Conservation (phyloP, 1,284 basidiomycete species). For the Melampsora americana region DNA sequence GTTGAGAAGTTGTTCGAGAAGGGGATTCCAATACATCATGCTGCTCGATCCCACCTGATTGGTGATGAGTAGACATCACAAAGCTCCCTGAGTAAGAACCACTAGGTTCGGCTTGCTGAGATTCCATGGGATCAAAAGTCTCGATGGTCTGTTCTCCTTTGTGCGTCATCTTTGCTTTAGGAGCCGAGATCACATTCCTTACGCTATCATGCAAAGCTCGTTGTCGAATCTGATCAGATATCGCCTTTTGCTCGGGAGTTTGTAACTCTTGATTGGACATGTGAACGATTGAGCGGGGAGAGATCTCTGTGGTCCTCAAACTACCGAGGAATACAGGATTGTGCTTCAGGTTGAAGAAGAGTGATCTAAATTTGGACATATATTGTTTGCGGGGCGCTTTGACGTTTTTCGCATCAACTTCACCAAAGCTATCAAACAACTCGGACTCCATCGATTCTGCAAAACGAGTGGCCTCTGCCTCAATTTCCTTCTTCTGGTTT, state of each 20-base stretch:
- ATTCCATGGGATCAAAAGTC: conserved; percentile 56
- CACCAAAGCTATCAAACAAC: conserved; percentile 35
- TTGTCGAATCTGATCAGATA: conserved; percentile 72
- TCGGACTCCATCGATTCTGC: conserved; percentile 39
- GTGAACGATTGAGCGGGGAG: conserved; percentile 58
- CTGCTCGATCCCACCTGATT: not conserved
- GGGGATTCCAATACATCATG: not conserved
- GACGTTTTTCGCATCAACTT: conserved; percentile 30
- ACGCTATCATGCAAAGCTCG: conserved; percentile 77
- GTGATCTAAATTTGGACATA: conserved; percentile 37
- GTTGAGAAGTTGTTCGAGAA: not conserved
- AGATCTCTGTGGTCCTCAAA: conserved; percentile 26
- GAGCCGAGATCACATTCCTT: conserved; percentile 66
- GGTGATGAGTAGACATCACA: not conserved
- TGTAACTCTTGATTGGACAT: conserved; percentile 82
- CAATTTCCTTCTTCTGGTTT: not conserved
- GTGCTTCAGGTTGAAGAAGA: conserved; percentile 39
- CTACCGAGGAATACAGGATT: conserved; percentile 33
- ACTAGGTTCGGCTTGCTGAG: conserved; percentile 1
- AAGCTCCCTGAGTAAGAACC: not conserved
- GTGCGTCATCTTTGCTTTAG: conserved; percentile 80
- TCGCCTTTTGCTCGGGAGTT: conserved; percentile 73
- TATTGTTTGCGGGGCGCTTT: conserved; percentile 40
- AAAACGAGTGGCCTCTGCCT: conserved; percentile 18
- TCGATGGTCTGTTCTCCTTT: conserved; percentile 83